phyloP scores from a whole-genome alignment of 129 eudicot species.

The Apium graveolens region DNA sequence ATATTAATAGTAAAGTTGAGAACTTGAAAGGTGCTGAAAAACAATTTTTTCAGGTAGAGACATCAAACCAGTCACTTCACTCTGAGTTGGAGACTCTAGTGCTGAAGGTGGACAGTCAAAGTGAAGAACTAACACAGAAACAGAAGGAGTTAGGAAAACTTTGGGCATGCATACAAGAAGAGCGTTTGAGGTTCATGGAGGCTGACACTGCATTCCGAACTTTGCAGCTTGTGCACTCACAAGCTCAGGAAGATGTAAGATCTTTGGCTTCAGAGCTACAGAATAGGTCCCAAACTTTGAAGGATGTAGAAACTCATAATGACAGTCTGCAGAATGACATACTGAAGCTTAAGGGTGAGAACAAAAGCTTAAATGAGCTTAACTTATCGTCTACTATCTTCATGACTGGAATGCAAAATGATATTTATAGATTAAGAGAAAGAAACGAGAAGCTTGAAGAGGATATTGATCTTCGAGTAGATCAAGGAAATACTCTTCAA shows the following conservation, averaged over 20 bases:
- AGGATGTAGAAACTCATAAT: constrained; percentile 45
- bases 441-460: constrained; percentile 55
- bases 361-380: constrained; percentile 50
- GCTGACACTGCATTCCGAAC: constrained; percentile 83
- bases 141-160: constrained; percentile 88
- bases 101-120: constrained; percentile 50
- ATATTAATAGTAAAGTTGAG: constrained; percentile 46
- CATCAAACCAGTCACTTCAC: constrained; percentile 58
- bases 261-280: constrained; percentile 60
- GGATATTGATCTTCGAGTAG: constrained; percentile 67
- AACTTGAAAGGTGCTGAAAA: constrained; percentile 68
- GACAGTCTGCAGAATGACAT: constrained; percentile 51
- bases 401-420: constrained; percentile 49
- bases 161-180: constrained; percentile 88
- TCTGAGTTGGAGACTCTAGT: constrained; percentile 54
- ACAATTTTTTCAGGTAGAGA: constrained; percentile 44
- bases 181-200: constrained; percentile 70
- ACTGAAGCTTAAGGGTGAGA: constrained; percentile 54
- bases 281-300: constrained; percentile 42
- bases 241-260: constrained; percentile 78
- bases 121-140: constrained; percentile 68
- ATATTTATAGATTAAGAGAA: constrained; percentile 49
- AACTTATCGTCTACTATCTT: constrained; percentile 48
- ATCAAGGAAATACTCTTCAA: constrained; percentile 84
- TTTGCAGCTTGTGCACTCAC: constrained; percentile 65